Base-by-base conservation (phyloP, 192 early-diverging fungal genomes). In the Diversispora eburnea region DNA sequence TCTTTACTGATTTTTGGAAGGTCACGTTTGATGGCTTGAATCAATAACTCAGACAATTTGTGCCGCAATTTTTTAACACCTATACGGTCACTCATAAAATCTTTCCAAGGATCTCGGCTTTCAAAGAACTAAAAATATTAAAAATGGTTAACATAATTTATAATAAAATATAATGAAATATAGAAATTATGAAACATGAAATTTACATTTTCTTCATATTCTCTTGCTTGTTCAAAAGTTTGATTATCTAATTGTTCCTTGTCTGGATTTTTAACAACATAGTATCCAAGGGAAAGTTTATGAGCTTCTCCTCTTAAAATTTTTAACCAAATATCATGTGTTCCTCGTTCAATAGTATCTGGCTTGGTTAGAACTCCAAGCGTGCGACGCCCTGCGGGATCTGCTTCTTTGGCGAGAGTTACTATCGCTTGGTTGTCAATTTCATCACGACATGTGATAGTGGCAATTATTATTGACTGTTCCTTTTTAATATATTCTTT, bases 281-380 rank as follows among this genome's bases (percentile, higher is more conserved):
- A 87, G 60, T 87, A 87, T 5, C 85, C 85, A 19, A 85, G 75
- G 39, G 79, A 77, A 9, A 87, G 77, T 42, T 61, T 48, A 64
- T 85, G 86, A n/a, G 78, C 70, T 49, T 86, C 77, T 12, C 85
- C 85, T 15, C 80, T 57, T 49, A 87, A 66, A 45, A 87, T 80
- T 58, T 76, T 77, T 13, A 86, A 45, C 84, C 84, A 87, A 4
- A 77, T 62, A 20, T 87, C 83, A 52, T 85, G 81, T 2, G 81
- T 84, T 12, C 80, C 87, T 9, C 69, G 52, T 67, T 88, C 86
- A 25, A 88, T 87, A 8, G 85, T 85, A 72, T 88, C 86, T 22
- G 86, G 86, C 71, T 88, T 88, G 12, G 86, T 88, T 42, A 88
- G 70, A 45, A 88, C 86, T 19, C 84, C 86, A 12, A 88, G 77